phyloP scores from a whole-genome alignment of 768 basidiomycete species.

The Russula brevipes region DNA sequence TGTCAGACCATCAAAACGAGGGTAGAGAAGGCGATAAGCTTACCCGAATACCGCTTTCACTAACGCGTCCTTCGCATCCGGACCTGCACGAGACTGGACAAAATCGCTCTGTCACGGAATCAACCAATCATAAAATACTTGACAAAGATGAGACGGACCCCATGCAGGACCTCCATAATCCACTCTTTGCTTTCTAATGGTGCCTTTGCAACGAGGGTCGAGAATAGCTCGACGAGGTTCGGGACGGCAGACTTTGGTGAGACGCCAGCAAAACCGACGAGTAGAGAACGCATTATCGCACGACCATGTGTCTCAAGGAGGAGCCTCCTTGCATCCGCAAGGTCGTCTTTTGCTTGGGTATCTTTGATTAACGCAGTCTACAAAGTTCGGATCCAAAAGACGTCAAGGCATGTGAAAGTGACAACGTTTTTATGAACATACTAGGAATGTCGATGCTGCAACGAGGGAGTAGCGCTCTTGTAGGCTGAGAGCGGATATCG shows the following conservation, averaged over 20 bases:
- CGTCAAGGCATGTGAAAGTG: background rate
- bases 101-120: constrained; percentile 57
- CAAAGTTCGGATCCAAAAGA: background rate
- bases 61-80: constrained; percentile 74
- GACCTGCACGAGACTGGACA: constrained; percentile 62
- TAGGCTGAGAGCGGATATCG: constrained; percentile 57
- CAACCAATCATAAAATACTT: background rate
- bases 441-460: constrained; percentile 76
- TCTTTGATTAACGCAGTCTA: constrained; percentile 65
- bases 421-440: constrained; percentile 37
- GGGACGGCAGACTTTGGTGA: constrained; percentile 79
- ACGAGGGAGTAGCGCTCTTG: constrained; percentile 86
- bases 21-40: constrained; percentile 24
- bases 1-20: background rate
- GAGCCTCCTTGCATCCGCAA: constrained; percentile 49
- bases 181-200: constrained; percentile 55
- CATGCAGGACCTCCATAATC: constrained; percentile 67
- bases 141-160: constrained; percentile 38
- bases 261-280: constrained; percentile 77
- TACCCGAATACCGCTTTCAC: constrained; percentile 67
- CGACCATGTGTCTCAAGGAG: constrained; percentile 54
- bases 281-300: constrained; percentile 62
- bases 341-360: constrained; percentile 56
- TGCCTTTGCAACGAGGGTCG: constrained; percentile 55
- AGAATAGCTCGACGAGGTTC: constrained; percentile 80